Evolutionary conservation across 306 rosid species (phyloP), one percentile per base, ranked within the genome.

Genomic region (Vigna nakashimae): DNA sequence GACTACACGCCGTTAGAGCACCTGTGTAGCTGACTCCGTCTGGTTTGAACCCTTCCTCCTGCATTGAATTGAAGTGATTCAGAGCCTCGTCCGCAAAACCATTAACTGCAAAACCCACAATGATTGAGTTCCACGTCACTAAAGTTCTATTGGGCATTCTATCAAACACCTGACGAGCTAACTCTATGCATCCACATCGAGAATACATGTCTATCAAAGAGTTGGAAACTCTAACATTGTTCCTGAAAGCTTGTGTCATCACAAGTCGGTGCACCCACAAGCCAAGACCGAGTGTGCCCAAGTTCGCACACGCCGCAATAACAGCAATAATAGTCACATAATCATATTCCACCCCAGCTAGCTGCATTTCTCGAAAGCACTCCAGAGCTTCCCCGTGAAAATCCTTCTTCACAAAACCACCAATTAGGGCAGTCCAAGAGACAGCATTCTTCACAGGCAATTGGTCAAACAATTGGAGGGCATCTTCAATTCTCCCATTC

Each of bases 61-160:
- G 92, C 97, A 92, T 89, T 50, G 71, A 78, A 69, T 74, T 7
- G 75, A 92, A 94, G 79, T 85, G 87, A 8, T 77, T 74, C 17
- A 94, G 62, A 66, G 95, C 90, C 80, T 92, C 97, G 38, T 87
- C 88, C 7, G 96, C 93, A 20, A 64, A 85, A 46, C 98, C 97
- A 67, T 94, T 92, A 50, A 80, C 69, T 3, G 98, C 97, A 62
- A 88, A 92, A 38, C 97, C 98, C 9, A 92, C 90, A 67, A 94
- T 89, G 71, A 90, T 89, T 3, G 97, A 94, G 82, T 90, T 94
- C 98, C 98, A 94, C 0, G 97, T 88, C 15, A 94, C 98, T 71
- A 92, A 73, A 4, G 86, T 89, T 67, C 88, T 71, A 0, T 74
- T 48, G 2, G 67, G 52, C 95, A 92, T 90, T 55, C 74, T 74